Base-by-base conservation (phyloP, 768 basidiomycete genomes). In the Crucibulum laeve region DNA sequence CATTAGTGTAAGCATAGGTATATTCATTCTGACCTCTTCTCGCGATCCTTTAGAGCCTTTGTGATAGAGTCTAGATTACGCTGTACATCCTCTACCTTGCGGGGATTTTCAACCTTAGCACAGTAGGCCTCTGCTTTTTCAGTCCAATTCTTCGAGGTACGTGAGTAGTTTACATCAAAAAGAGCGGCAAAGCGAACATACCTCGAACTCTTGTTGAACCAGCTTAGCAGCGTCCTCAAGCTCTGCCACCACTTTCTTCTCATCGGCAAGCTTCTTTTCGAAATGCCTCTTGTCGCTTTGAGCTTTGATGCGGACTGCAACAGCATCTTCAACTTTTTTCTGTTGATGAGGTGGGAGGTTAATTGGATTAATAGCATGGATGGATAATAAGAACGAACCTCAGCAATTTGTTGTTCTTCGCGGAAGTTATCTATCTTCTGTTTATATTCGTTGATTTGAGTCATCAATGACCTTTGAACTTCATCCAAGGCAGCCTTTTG, bases 21-120 rank as follows among this genome's bases (percentile, higher is more conserved):
- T 13, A 11, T 25, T 8, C 10, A 14, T 14, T 56, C 70, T 8
- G 49, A 84, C 88, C 62, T 70, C 53, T 69, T 77, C 59, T 85
- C 84, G 21, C 84, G 77, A 51, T 82, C 79, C 45, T 78, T 69
- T 49, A 94, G 58, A 1, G 87, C 83, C 21, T 68, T 69, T 51
- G 83, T 67, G 3, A 84, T 75, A 2, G 80, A 79, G 0, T 83
- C 71, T 21, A 92, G 70, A 38, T 77, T 68, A 7, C 78, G 73
- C 40, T 87, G 56, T 21, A 94, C 71, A 3, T 64, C 70, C 0
- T 74, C 73, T 0, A 70, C 64, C 41, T 70, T 72, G 17, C 91
- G 79, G 15, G 79, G 80, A 43, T 79, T 79, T 10, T 67, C 65
- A 19, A 82, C 66, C 13, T 69, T 73, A 15, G 67, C 71, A 45